Percentiles rank a stretch among this genome's conserved stretches.
Evolutionary conservation across 345 rosid species (phyloP).

Genomic region (Camelina neglecta): DNA sequence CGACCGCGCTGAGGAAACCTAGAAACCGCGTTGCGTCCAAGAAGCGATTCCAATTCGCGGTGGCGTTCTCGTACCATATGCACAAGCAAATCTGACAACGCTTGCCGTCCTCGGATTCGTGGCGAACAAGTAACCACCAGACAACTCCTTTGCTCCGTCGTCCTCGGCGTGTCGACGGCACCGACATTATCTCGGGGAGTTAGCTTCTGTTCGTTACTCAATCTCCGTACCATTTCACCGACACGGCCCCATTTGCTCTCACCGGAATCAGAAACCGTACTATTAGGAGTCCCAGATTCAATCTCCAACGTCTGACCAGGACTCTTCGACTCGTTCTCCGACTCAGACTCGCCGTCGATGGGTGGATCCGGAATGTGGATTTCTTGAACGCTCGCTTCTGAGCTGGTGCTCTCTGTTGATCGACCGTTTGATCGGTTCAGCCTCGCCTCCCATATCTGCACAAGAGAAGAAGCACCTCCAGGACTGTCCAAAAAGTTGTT

Average conservation of each 20-base stretch:
- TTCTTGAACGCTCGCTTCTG: slow-evolving; percentile 22
- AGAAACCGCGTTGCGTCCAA: slow-evolving; percentile 64
- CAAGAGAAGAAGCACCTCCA: slow-evolving; percentile 85
- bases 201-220: slow-evolving; percentile 41
- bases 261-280: slow-evolving; percentile 22
- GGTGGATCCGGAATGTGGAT: slow-evolving; percentile 13
- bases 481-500: slow-evolving; percentile 13
- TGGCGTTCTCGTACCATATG: slow-evolving; percentile 64
- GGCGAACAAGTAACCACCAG: slow-evolving; percentile 51
- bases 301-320: slow-evolving; percentile 27
- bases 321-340: slow-evolving; percentile 44
- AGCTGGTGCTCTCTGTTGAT: slow-evolving; percentile 13
- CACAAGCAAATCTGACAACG: slow-evolving; percentile 66
- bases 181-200: slow-evolving; percentile 37
- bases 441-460: slow-evolving; percentile 94
- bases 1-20: slow-evolving; percentile 82
- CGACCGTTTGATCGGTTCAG: slow-evolving; percentile 48
- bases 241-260: slow-evolving; percentile 64
- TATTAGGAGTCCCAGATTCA: slow-evolving; percentile 27
- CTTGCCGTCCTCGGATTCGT: slow-evolving; percentile 71
- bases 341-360: slow-evolving; percentile 29
- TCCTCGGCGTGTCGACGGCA: not conserved
- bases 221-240: slow-evolving; percentile 63
- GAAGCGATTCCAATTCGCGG: slow-evolving; percentile 55
- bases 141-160: slow-evolving; percentile 29